Conservation (phyloP, 305 asterid genomes). For the Fraxinus platypoda region DNA sequence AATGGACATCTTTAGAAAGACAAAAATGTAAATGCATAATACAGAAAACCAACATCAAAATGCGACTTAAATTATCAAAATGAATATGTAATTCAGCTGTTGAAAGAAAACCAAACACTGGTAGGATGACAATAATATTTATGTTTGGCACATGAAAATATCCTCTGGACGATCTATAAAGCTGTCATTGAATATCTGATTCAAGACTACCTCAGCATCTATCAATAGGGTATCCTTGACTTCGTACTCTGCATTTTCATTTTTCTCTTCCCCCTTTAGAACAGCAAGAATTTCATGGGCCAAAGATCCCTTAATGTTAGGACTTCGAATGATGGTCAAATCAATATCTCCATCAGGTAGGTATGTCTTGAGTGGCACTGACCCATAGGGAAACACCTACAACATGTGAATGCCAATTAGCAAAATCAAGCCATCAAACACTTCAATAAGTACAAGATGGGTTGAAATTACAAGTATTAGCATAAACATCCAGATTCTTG, state of each 20-base stretch:
- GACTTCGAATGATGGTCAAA: conserved; percentile 58
- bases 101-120: neutral
- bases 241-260: conserved; percentile 23
- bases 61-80: neutral
- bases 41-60: neutral
- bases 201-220: conserved; percentile 78
- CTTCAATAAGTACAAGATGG: neutral
- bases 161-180: conserved; percentile 7
- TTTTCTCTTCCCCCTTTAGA: conserved; percentile 59
- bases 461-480: neutral
- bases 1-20: neutral
- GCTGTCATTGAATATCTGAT: conserved; percentile 21
- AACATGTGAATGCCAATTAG: conserved; percentile 1
- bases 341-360: conserved; percentile 97
- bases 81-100: neutral
- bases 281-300: conserved; percentile 63
- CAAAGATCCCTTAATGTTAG: conserved; percentile 49
- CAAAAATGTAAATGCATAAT: neutral
- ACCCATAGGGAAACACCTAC: conserved; percentile 85
- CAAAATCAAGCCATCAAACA: neutral
- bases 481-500: neutral
- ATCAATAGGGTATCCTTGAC: conserved; percentile 24
- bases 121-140: neutral
- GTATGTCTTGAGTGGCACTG: conserved; percentile 90
- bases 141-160: neutral